Base-by-base conservation (phyloP, 2,329 filamentous ascomycete genomes). In the Calonectria honghensis region DNA sequence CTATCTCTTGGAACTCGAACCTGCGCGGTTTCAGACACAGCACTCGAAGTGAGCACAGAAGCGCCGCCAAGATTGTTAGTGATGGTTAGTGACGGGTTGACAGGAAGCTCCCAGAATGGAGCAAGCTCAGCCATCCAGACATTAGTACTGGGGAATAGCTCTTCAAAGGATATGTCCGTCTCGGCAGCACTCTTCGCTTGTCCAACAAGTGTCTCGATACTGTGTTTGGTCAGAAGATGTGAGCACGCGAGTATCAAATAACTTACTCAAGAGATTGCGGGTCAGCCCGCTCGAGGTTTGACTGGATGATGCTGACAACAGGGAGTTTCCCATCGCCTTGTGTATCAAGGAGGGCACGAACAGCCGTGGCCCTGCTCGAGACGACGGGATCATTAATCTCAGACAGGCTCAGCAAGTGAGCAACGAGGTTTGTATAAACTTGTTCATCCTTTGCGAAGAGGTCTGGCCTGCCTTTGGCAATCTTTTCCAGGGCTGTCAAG, bases 61-160 rank as follows among this genome's bases (percentile, higher is more conserved):
- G 91, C 91, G 4, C 95, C 95, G 0, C 91, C 92, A 9, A 98
- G 87, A 31, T 89, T 89, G 81, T 93, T 96, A 2, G 93, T 95
- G 6, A 98, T 90, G 0, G 95, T 91, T 4, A 98, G 85, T 0
- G 95, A 93, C 6, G 90, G 87, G 74, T 91, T 90, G 3, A 92
- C 89, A 1, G 86, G 79, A 1, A 85, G 81, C 37, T 87, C 83
- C 7, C 94, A 84, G 72, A 95, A 83, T 20, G 81, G 82, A 1
- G 76, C 76, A 89, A 98, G 84, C 18, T 94, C 90, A 18, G 87
- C 79, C 78, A 90, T 88, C 96, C 96, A 98, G 13, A 90, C 85
- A 2, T 89, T 85, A 0, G 87, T 85, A 77, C 89, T 89, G 0
- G 95, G 95, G 48, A 97, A 87, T 6, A 96, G 84, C 14, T 88